Evolutionary conservation across 225 moss, liverwort and hornwort species (phyloP).

Genomic region (Bryum argenteum): DNA sequence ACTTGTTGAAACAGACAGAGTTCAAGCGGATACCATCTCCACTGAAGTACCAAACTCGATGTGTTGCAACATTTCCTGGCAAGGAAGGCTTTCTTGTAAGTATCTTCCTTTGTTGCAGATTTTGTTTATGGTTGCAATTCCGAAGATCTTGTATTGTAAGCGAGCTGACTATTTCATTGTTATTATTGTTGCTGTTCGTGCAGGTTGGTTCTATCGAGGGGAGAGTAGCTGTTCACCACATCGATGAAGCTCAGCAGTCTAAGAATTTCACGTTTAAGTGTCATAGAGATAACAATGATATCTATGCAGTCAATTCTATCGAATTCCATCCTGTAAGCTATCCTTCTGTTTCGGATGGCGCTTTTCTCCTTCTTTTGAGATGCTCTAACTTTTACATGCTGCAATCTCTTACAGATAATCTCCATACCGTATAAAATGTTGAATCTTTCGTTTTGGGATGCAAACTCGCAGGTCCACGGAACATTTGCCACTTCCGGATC

Average conservation of each 20-base stretch:
- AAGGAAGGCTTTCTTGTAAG: slow-evolving; percentile 90
- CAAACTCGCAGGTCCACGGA: too few relatives aligned
- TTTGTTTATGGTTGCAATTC: too few relatives aligned
- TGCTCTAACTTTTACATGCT: neutral
- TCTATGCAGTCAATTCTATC: too few relatives aligned
- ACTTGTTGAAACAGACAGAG: slow-evolving; percentile 65
- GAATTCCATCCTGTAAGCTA: too few relatives aligned
- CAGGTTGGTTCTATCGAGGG: slow-evolving; percentile 59
- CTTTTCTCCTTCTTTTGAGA: neutral
- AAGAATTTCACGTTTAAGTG: slow-evolving; percentile 41
- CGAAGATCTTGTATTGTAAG: too few relatives aligned
- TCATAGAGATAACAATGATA: slow-evolving; percentile 33
- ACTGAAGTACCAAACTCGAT: slow-evolving; percentile 96
- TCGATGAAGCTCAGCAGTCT: neutral
- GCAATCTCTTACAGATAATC: slow-evolving; percentile 2
- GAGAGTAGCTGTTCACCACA: too few relatives aligned
- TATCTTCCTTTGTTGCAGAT: neutral
- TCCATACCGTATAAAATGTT: neutral
- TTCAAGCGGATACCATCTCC: slow-evolving; percentile 85
- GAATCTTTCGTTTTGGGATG: too few relatives aligned
- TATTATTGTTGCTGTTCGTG: slow-evolving; percentile 19
- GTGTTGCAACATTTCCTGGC: slow-evolving; percentile 90
- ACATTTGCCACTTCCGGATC: too few relatives aligned
- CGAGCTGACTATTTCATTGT: neutral
- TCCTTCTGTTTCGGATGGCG: too few relatives aligned